These are phyloP conservation scores for Pyracantha coccinea DNA, from an alignment of 331 rosid species.

Conservation along the genomic window DNA sequence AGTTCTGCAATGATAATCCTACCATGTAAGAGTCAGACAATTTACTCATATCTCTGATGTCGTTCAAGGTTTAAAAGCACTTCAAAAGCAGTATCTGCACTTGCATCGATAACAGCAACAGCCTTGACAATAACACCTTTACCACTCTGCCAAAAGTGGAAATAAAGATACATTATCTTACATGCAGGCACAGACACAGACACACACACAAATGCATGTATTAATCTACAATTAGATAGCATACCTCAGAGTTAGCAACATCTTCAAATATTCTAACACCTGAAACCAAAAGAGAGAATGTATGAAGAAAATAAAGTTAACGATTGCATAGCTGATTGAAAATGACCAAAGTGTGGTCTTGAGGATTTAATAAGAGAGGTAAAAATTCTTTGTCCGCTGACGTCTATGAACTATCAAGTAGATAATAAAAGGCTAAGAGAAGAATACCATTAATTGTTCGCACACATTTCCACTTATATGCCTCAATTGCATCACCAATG, in stretches of 20 bases:
- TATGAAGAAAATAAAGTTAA: conserved; percentile 7
- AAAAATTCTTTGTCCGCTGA: background rate
- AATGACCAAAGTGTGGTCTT: conserved; percentile 6
- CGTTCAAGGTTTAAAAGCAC: conserved; percentile 61
- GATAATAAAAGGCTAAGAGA: conserved; percentile 12
- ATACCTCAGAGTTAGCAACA: conserved; percentile 68
- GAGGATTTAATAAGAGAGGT: background rate
- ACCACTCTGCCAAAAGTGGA: conserved; percentile 54
- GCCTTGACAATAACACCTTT: conserved; percentile 81
- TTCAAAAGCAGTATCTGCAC: conserved; percentile 88
- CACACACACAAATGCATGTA: background rate
- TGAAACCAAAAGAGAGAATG: conserved; percentile 37
- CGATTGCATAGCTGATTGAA: background rate
- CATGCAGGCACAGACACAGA: background rate
- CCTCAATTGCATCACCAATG: conserved; percentile 75
- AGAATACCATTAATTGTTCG: conserved; percentile 61
- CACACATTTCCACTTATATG: conserved; percentile 84
- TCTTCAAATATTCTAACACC: conserved; percentile 95
- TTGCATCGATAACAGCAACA: conserved; percentile 79
- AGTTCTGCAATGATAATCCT: conserved; percentile 2
- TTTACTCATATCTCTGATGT: conserved; percentile 82
- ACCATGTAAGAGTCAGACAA: conserved; percentile 8
- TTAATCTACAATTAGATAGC: background rate
- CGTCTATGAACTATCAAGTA: conserved; percentile 14
- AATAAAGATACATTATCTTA: background rate